Percentiles rank a stretch among this genome's conserved stretches.
Conservation (phyloP, 2,329 filamentous ascomycete species). For the Ascochyta pisi region DNA sequence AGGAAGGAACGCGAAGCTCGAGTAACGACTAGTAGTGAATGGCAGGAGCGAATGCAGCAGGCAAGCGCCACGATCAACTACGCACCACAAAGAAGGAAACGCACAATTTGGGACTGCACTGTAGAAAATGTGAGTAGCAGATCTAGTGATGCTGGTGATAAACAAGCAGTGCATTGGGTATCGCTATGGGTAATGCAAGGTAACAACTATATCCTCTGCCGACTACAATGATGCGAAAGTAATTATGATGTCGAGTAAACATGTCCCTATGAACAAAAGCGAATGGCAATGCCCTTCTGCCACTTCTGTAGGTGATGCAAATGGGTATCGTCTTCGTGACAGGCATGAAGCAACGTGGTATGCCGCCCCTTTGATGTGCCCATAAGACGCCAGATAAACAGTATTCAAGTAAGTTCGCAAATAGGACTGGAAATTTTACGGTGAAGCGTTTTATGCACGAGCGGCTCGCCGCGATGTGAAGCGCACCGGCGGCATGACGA, state of each 20-base stretch:
- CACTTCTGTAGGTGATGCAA: not conserved
- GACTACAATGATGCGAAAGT: not conserved
- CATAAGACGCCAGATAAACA: conserved; percentile 5
- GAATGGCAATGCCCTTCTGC: not conserved
- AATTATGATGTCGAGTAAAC: not conserved
- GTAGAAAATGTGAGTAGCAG: not conserved
- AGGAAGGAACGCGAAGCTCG: not conserved
- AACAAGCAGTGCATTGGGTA: conserved; percentile 5
- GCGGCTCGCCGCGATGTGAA: conserved; percentile 41
- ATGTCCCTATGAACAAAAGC: not conserved
- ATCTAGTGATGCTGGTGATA: not conserved
- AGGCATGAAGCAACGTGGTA: conserved; percentile 7
- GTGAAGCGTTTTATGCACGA: conserved; percentile 15
- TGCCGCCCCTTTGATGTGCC: conserved; percentile 6
- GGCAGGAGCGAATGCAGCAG: conserved; percentile 5
- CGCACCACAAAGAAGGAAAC: not conserved
- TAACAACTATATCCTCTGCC: not conserved
- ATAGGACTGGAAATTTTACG: conserved; percentile 13
- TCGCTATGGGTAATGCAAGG: not conserved
- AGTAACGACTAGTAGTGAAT: not conserved
- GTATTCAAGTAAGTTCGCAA: conserved; percentile 28
- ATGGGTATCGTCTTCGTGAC: conserved; percentile 13
- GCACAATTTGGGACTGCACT: not conserved
- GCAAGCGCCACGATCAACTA: not conserved
- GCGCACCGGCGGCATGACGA: conserved; percentile 47